Evolutionary conservation across 176 grass and related monocot genomes (phyloP).

Genomic region (Pontederia paniculata): DNA sequence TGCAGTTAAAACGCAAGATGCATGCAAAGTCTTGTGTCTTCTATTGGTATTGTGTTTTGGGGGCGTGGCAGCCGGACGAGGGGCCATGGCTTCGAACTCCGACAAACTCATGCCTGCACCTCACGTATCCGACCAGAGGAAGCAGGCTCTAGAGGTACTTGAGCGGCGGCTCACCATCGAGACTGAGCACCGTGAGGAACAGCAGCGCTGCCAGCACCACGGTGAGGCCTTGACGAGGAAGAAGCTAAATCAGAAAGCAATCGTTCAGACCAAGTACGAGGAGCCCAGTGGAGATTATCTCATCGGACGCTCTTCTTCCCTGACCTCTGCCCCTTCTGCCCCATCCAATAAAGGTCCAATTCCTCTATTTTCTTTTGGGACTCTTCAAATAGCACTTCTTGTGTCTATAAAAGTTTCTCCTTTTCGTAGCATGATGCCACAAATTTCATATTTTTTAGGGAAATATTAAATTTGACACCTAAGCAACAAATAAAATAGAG

Average conservation of each 20-base stretch:
- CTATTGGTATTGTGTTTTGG: too few relatives aligned
- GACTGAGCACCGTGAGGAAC: constrained; percentile 36
- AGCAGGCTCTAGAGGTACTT: constrained; percentile 38
- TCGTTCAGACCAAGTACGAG: constrained; percentile 20
- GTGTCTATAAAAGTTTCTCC: background rate
- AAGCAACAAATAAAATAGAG: background rate
- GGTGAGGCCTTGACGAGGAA: background rate
- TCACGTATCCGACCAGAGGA: constrained; percentile 39
- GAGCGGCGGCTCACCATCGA: constrained; percentile 30
- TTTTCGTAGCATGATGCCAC: background rate
- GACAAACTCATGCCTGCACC: constrained; percentile 15
- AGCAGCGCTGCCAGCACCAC: constrained; percentile 5
- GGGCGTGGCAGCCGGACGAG: too few relatives aligned
- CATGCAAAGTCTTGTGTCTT: too few relatives aligned
- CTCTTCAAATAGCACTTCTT: background rate
- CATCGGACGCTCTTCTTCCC: constrained; percentile 1
- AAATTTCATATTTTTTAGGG: background rate
- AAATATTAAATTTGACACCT: background rate
- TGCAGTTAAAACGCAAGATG: too few relatives aligned
- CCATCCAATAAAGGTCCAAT: constrained; percentile 1
- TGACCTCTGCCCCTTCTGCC: background rate
- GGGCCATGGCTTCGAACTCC: background rate
- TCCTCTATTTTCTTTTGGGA: background rate
- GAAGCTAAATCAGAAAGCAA: constrained; percentile 2
- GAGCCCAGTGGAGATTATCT: constrained; percentile 3